Percentiles rank a stretch among this genome's conserved stretches.
These are phyloP conservation scores for Beauveria rudraprayagi DNA, from an alignment of 2,329 filamentous ascomycete genomes.

Conservation along the genomic window DNA sequence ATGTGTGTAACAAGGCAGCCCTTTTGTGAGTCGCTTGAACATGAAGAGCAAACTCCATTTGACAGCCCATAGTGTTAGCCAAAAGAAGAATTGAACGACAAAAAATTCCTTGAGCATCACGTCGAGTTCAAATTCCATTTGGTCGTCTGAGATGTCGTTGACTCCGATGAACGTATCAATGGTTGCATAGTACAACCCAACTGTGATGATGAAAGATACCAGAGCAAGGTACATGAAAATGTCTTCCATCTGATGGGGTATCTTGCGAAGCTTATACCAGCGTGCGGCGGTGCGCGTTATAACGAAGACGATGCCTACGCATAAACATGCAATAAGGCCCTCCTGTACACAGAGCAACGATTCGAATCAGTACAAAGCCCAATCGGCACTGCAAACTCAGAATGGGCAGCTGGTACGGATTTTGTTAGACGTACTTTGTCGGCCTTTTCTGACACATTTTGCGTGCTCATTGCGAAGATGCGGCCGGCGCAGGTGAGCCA, in stretches of 20 bases:
- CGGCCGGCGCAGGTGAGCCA: neutral
- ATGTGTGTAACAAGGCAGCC: slow-evolving; percentile 13
- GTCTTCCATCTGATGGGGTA: slow-evolving; percentile 13
- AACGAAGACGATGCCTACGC: slow-evolving; percentile 13
- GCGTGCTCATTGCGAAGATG: slow-evolving; percentile 11
- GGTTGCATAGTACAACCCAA: slow-evolving; percentile 14
- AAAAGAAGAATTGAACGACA: slow-evolving; percentile 18
- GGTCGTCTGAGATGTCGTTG: slow-evolving; percentile 7
- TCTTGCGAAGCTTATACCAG: slow-evolving; percentile 14
- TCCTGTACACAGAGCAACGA: neutral
- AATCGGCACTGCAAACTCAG: neutral
- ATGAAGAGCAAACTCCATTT: slow-evolving; percentile 17
- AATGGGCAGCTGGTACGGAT: neutral
- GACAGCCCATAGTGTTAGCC: slow-evolving; percentile 16
- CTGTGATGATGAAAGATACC: slow-evolving; percentile 14
- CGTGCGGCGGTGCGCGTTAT: slow-evolving; percentile 13
- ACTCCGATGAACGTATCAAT: slow-evolving; percentile 15
- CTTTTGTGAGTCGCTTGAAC: slow-evolving; percentile 15
- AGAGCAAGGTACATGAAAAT: slow-evolving; percentile 15
- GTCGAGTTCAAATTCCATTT: slow-evolving; percentile 11
- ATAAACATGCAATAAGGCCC: slow-evolving; percentile 13
- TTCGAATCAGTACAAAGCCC: neutral
- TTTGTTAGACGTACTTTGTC: slow-evolving; percentile 9
- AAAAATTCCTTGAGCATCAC: slow-evolving; percentile 17
- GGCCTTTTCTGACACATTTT: slow-evolving; percentile 11